A percentile compares a stretch with the other conserved stretches of the same genome.
These are phyloP conservation scores for Colletotrichum agaves DNA, from an alignment of 2,329 filamentous ascomycete genomes.

Conservation along the genomic window DNA sequence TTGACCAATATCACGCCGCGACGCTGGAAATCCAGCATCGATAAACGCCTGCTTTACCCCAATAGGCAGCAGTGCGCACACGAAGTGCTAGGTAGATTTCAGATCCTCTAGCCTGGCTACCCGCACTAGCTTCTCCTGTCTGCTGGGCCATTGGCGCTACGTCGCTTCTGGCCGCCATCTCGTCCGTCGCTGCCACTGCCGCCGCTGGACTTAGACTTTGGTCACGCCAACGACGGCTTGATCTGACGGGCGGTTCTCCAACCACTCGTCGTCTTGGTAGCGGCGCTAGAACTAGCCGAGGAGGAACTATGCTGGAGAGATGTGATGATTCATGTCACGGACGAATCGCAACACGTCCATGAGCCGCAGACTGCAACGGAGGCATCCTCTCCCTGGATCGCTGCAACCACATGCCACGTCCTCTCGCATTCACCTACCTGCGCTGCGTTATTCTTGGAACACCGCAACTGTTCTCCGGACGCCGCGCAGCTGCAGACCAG, in stretches of 20 bases:
- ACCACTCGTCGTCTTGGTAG: conserved; percentile 7
- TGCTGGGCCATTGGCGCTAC: conserved; percentile 7
- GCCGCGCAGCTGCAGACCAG: background rate
- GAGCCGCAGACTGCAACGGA: conserved; percentile 19
- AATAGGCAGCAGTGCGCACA: conserved; percentile 21
- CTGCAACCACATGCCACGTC: conserved; percentile 37
- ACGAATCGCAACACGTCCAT: conserved; percentile 23
- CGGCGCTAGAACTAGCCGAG: conserved; percentile 23
- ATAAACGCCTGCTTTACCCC: conserved; percentile 7
- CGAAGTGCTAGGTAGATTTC: background rate
- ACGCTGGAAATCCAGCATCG: background rate
- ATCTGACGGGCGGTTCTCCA: conserved; percentile 1
- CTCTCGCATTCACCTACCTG: conserved; percentile 21
- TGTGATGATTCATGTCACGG: conserved; percentile 24
- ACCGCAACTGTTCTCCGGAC: background rate
- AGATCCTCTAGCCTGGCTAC: background rate
- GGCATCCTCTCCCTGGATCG: conserved; percentile 19
- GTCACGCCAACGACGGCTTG: background rate
- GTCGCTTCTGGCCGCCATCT: conserved; percentile 12
- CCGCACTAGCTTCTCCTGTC: conserved; percentile 17
- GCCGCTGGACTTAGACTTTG: background rate
- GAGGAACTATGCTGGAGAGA: conserved; percentile 16
- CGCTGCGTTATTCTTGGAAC: conserved; percentile 25
- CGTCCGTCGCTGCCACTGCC: conserved; percentile 1
- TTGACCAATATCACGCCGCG: conserved; percentile 14